Base-by-base conservation (phyloP, 805 yeast genomes). In the Wickerhamiella parazyma region DNA sequence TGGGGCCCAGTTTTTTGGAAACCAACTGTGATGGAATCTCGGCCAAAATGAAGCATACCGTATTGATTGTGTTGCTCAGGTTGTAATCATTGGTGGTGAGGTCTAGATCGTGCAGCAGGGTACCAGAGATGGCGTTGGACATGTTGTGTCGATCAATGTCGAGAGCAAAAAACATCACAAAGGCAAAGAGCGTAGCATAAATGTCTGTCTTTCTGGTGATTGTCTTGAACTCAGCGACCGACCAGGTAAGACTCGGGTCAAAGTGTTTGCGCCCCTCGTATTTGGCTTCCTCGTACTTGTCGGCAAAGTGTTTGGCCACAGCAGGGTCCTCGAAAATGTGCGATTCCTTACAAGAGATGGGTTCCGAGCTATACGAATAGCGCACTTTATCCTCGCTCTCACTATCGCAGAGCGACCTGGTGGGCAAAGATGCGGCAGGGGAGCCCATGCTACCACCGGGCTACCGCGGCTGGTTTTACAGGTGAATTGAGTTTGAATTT, bases 11-110 rank as follows among this genome's bases (percentile, higher is more conserved):
- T 41, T 65, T 67, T 55, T 78, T 76, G 8, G 80, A 71, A 37
- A 78, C 60, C 49, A 78, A 62, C 55, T 78, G 81, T 2, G 82
- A 76, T 0, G 84, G 85, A 10, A 78, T 59, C 55, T 78, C 84
- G 14, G 79, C 72, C 14, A 62, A 51, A 44, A 78, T 57, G 52
- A 78, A 78, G 33, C 72, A 64, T 3, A 72, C 63, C 46, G 49
- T 64, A 62, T 52, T 70, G 66, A 42, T 76, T 62, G 18, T 75
- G 48, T 66, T 69, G 18, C 79, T 81, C 25, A 61, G 53, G 51
- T 76, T 76, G 54, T 68, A 75, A 44, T 74, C 47, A 25, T 44
- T 41, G 17, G 49, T 41, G 17, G 46, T 51, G 24, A 52, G 36
- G 6, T 46, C 35, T 12, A 41, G 16, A 19, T 51, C 53, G 5